Conservation (phyloP, 768 basidiomycete genomes). For the Auricularia cornea region DNA sequence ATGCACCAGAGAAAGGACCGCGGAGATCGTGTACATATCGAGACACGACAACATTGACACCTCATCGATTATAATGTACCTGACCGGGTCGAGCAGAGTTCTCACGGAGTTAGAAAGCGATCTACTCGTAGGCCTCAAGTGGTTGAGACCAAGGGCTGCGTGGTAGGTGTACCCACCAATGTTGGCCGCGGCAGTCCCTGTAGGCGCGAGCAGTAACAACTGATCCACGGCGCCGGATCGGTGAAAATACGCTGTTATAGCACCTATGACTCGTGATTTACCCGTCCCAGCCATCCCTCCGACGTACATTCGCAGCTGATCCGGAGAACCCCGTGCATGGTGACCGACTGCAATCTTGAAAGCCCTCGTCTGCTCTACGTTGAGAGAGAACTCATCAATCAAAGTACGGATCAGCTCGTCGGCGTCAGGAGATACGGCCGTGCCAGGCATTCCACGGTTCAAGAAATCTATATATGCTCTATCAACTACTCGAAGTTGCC, state of each 20-base stretch:
- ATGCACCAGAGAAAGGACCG: not conserved
- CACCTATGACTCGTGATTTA: constrained; percentile 7
- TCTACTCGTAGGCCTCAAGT: too few species aligned
- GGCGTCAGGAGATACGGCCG: too few species aligned
- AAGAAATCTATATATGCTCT: too few species aligned
- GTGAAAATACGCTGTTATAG: constrained; percentile 2
- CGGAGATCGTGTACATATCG: not conserved
- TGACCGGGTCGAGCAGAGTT: not conserved
- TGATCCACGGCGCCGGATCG: not conserved
- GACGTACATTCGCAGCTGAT: constrained; percentile 6
- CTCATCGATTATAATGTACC: constrained; percentile 2
- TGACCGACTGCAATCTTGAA: constrained; percentile 7
- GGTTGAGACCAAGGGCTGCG: constrained; percentile 1
- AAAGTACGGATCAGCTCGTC: too few species aligned
- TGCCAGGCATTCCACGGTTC: too few species aligned
- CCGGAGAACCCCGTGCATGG: not conserved
- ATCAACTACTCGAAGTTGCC: too few species aligned
- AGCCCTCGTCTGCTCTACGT: constrained; percentile 5
- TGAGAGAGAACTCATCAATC: not conserved
- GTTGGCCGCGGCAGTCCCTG: constrained; percentile 5
- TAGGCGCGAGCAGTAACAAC: constrained; percentile 5
- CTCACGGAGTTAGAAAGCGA: too few species aligned
- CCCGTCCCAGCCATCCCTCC: constrained; percentile 9
- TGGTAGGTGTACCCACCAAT: constrained; percentile 7
- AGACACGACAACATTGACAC: not conserved